Base-by-base conservation (phyloP, 345 rosid genomes). In the Ricinus communis region DNA sequence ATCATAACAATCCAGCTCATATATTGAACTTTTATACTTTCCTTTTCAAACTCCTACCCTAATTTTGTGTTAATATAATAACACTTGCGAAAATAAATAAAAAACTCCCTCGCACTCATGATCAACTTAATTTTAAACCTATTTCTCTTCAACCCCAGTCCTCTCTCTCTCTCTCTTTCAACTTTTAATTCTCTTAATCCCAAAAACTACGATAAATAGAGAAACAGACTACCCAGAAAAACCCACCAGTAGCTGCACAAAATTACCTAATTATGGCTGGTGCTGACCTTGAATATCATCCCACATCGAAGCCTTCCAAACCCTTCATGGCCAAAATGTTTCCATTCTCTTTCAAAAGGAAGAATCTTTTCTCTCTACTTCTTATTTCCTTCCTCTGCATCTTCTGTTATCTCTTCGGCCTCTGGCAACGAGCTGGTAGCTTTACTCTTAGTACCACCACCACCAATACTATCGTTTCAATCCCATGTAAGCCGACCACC, bases 341-440 rank as follows among this genome's bases (percentile, higher is more conserved):
- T 18, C n/a, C 43, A 14, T n/a, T 68, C 46, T 59, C 72, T 56
- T 60, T 54, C 61, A 81, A 41, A 62, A 77, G 40, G 24, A 49
- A 66, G 40, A 69, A 67, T 16, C 55, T 74, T 13, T 70, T 18
- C 56, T 57, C 77, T 2, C 28, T 80, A 13, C 51, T 71, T 53
- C 28, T 83, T 7, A 8, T 87, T 25, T 24, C 71, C 65, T 58
- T 80, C 62, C 88, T 87, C 47, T 85, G 86, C 80, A 24, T 36
- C 10, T 1, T 78, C 66, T 85, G 77, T 14, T 87, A 84, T 66
- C 54, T 84, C 53, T 66, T 87, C 21, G 92, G 88, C 31, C 16
- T 54, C 30, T 82, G 79, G 77, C 75, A 70, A 46, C 71, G 54
- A 51, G 55, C 77, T 57, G 55, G 76, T 36, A 3, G 24, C 36